Conservation (phyloP, 1,284 basidiomycete species). For the Melampsora americana region DNA sequence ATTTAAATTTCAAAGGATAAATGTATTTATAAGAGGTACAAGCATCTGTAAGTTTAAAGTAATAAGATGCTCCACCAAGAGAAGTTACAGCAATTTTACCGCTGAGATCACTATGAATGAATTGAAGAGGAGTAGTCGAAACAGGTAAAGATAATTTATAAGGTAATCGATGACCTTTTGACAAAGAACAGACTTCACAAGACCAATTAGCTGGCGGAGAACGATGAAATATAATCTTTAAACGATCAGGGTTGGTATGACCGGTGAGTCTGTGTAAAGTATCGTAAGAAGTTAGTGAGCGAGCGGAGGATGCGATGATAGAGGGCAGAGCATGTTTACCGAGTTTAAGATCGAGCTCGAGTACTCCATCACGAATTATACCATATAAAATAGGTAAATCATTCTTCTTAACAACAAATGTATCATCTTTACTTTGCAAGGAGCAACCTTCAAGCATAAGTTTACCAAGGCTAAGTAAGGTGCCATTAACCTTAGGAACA, state of each 20-base stretch:
- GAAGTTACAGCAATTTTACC: no score
- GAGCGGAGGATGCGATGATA: neutral
- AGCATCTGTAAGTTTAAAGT: no score
- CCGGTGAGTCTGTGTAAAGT: neutral
- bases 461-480: conserved; percentile 6
- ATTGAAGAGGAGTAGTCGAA: no score
- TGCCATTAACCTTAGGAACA: conserved; percentile 6
- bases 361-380: neutral
- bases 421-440: neutral
- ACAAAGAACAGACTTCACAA: no score
- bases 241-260: neutral
- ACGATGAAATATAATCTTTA: neutral
- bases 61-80: no score
- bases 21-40: conserved; percentile 4
- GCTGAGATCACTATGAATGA: no score
- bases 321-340: neutral
- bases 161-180: no score
- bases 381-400: neutral
- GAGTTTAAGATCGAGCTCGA: neutral
- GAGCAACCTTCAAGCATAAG: no score
- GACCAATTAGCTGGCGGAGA: neutral
- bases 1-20: conserved; percentile 7
- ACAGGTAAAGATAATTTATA: no score
- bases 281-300: neutral
- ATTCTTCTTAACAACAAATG: neutral